Percentiles rank a stretch among this genome's conserved stretches.
These are phyloP conservation scores for Solanum stenotomum DNA, from an alignment of 257 asterid genomes.

Conservation along the genomic window DNA sequence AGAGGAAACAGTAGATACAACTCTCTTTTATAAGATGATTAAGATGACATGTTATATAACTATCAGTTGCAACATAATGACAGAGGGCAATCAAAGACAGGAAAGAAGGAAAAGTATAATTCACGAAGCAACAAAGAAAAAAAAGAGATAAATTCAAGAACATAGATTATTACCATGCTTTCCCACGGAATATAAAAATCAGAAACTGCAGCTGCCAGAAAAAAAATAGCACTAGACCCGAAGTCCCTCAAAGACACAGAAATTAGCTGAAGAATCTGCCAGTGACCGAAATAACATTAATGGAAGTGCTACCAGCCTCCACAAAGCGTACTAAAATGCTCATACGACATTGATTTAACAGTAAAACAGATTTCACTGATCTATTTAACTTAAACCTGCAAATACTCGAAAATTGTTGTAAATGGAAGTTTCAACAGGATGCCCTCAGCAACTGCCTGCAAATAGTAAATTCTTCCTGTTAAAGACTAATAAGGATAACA, in stretches of 20 bases:
- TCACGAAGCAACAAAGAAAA: background rate
- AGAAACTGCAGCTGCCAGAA: slow-evolving; percentile 96
- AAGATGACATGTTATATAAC: background rate
- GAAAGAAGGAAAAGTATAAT: background rate
- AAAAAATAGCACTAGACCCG: slow-evolving; percentile 62
- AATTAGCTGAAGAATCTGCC: slow-evolving; percentile 62
- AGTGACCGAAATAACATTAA: background rate
- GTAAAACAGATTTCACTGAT: background rate
- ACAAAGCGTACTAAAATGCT: background rate
- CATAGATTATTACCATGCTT: slow-evolving; percentile 50
- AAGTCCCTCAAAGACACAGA: slow-evolving; percentile 45
- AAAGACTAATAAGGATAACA: background rate
- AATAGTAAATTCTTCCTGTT: background rate
- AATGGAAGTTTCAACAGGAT: slow-evolving; percentile 72
- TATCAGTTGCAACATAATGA: background rate
- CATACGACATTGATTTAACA: background rate
- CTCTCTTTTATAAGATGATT: background rate
- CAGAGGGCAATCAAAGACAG: background rate
- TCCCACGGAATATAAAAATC: slow-evolving; percentile 97
- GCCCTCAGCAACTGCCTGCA: slow-evolving; percentile 67
- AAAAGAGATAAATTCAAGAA: background rate
- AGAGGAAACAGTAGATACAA: background rate
- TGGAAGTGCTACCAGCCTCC: background rate
- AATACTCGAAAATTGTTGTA: slow-evolving; percentile 88
- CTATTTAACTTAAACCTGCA: slow-evolving; percentile 44